A percentile compares a stretch with the other conserved stretches of the same genome.
Evolutionary conservation across 2,329 filamentous ascomycete genomes (phyloP).

Genomic region (Tolypocladium sp.): DNA sequence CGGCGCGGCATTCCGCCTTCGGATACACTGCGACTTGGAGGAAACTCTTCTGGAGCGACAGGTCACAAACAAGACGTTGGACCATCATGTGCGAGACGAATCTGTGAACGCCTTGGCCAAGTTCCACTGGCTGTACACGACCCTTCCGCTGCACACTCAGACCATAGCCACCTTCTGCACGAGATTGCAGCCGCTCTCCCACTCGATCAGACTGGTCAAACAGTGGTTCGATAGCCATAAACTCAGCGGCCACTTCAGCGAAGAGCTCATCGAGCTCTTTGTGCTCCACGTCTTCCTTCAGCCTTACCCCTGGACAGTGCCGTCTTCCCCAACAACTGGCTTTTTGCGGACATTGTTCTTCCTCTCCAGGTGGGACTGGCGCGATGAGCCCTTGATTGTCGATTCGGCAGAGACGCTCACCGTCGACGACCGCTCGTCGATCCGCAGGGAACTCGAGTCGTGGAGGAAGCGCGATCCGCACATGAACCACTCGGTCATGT

Average conservation of each 20-base stretch:
- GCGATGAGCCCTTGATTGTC: constrained; percentile 69
- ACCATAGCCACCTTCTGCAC: constrained; percentile 73
- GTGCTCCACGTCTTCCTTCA: constrained; percentile 70
- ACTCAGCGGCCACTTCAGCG: constrained; percentile 63
- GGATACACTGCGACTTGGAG: constrained; percentile 85
- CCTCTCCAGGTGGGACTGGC: constrained; percentile 88
- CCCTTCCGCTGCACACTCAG: constrained; percentile 71
- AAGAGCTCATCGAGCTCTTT: constrained; percentile 79
- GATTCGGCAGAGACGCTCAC: constrained; percentile 59
- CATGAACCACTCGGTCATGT: constrained; percentile 75
- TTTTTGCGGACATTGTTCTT: constrained; percentile 75
- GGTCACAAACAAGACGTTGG: constrained; percentile 62
- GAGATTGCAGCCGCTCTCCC: constrained; percentile 68
- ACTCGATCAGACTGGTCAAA: constrained; percentile 77
- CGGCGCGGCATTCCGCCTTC: constrained; percentile 69
- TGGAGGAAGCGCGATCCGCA: constrained; percentile 84
- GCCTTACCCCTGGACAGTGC: constrained; percentile 70
- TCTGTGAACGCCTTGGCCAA: constrained; percentile 59
- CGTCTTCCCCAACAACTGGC: constrained; percentile 68
- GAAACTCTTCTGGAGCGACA: constrained; percentile 70
- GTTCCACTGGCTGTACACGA: constrained; percentile 63
- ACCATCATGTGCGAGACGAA: constrained; percentile 57
- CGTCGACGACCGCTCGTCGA: constrained; percentile 47
- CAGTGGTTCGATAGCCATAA: constrained; percentile 84
- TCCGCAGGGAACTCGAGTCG: constrained; percentile 65